These are phyloP conservation scores for Termitomyces sp. DNA, from an alignment of 768 basidiomycete species.

Conservation along the genomic window DNA sequence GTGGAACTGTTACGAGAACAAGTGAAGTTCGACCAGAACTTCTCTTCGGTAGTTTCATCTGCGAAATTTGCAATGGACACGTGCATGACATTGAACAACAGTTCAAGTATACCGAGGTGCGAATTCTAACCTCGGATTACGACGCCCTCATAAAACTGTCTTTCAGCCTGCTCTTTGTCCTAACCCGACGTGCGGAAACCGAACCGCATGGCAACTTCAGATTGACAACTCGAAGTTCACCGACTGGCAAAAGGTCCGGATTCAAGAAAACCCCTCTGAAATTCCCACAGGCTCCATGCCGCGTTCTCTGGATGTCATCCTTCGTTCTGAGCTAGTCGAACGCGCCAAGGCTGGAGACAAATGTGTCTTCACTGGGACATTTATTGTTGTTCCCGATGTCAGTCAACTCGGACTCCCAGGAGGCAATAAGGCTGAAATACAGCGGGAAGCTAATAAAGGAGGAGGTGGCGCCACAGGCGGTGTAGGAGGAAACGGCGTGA, in stretches of 20 bases:
- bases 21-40: constrained; percentile 97
- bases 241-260: constrained; percentile 99
- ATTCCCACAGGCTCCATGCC: constrained; percentile 99
- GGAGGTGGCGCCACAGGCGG: constrained; percentile 58
- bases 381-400: constrained; percentile 98
- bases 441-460: constrained; percentile 76
- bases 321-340: constrained; percentile 94
- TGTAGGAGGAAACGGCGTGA: constrained; percentile 79
- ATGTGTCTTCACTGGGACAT: constrained; percentile 95
- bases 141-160: background rate
- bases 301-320: constrained; percentile 91
- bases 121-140: constrained; percentile 2
- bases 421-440: constrained; percentile 87
- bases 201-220: constrained; percentile 87
- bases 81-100: constrained; percentile 97
- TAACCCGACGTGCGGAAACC: constrained; percentile 91
- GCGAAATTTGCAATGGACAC: constrained; percentile 81
- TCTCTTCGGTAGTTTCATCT: constrained; percentile 89
- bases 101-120: constrained; percentile 98
- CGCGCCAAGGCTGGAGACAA: constrained; percentile 99
- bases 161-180: constrained; percentile 87
- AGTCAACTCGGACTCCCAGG: constrained; percentile 94
- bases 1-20: constrained; percentile 95
- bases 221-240: constrained; percentile 96
- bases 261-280: constrained; percentile 98